These are phyloP conservation scores for Penicillium riverlandense DNA, from an alignment of 495 filamentous ascomycete genomes.

Conservation along the genomic window DNA sequence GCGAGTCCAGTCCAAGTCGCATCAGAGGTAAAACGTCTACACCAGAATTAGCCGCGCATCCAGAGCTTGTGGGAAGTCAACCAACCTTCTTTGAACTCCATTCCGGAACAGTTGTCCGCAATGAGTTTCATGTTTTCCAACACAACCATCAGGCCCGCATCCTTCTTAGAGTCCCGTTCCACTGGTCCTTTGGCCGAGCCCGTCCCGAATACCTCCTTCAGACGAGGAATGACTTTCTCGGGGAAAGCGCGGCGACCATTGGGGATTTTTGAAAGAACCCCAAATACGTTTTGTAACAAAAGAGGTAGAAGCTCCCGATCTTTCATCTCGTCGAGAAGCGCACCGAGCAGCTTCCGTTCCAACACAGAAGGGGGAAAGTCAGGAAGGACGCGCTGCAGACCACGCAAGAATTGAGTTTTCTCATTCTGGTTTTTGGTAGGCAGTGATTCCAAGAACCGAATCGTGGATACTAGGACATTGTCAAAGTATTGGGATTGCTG, in stretches of 20 bases:
- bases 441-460: constrained; percentile 85
- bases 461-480: constrained; percentile 89
- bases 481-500: constrained; percentile 93
- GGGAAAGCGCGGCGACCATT: constrained; percentile 69
- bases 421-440: constrained; percentile 88
- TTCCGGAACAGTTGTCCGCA: constrained; percentile 72
- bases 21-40: constrained; percentile 82
- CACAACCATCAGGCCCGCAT: constrained; percentile 84
- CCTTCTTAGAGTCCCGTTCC: constrained; percentile 75
- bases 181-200: constrained; percentile 36
- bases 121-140: constrained; percentile 74
- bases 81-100: constrained; percentile 89
- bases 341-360: constrained; percentile 88
- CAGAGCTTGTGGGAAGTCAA: neutral
- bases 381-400: constrained; percentile 73
- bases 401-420: constrained; percentile 86
- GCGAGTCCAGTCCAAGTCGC: constrained; percentile 71
- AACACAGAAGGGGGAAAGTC: constrained; percentile 89
- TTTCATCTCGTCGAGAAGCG: constrained; percentile 83
- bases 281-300: constrained; percentile 84
- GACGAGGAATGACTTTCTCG: constrained; percentile 73
- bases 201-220: constrained; percentile 74
- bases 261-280: constrained; percentile 69
- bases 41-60: constrained; percentile 2
- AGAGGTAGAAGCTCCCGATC: constrained; percentile 78